Percentiles rank a stretch among this genome's conserved stretches.
Evolutionary conservation across 2,329 filamentous ascomycete genomes (phyloP).

Genomic region (Xylaria sp.): DNA sequence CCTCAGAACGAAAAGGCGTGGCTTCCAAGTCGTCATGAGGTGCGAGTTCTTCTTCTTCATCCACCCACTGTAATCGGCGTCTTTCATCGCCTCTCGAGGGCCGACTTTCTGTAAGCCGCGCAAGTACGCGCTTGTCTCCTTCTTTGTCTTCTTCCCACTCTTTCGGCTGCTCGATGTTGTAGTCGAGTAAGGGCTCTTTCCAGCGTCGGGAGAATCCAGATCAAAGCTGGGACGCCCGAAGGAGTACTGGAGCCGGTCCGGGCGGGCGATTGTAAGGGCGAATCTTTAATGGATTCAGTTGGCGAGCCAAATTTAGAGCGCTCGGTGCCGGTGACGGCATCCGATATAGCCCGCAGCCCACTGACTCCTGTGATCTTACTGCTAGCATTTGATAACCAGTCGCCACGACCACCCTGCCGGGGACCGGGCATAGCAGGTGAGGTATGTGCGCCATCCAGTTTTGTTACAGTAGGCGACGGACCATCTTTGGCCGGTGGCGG

Average conservation of each 20-base stretch:
- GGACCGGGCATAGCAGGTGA: constrained; percentile 52
- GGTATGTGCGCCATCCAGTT: constrained; percentile 54
- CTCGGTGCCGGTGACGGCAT: constrained; percentile 65
- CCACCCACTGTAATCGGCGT: constrained; percentile 95
- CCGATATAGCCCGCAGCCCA: constrained; percentile 85
- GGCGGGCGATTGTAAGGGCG: constrained; percentile 66
- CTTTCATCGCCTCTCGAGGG: constrained; percentile 81
- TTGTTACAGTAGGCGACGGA: constrained; percentile 64
- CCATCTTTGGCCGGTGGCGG: constrained; percentile 59
- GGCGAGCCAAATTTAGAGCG: constrained; percentile 58
- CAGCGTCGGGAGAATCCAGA: constrained; percentile 72
- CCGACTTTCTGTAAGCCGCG: constrained; percentile 81
- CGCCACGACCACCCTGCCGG: constrained; percentile 53
- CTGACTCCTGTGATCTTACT: constrained; percentile 57
- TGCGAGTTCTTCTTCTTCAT: constrained; percentile 99
- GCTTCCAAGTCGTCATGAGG: constrained; percentile 97
- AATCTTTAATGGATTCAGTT: constrained; percentile 58
- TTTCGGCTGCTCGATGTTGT: constrained; percentile 55
- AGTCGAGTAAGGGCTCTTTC: constrained; percentile 60
- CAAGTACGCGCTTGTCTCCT: constrained; percentile 92
- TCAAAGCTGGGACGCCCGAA: constrained; percentile 74
- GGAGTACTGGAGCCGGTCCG: constrained; percentile 78
- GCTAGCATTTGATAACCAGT: constrained; percentile 64
- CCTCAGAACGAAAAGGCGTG: constrained; percentile 91
- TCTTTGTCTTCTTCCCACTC: constrained; percentile 75